Evolutionary conservation across 2,329 filamentous ascomycete genomes (phyloP).

Genomic region (Alternaria triticimaculans): DNA sequence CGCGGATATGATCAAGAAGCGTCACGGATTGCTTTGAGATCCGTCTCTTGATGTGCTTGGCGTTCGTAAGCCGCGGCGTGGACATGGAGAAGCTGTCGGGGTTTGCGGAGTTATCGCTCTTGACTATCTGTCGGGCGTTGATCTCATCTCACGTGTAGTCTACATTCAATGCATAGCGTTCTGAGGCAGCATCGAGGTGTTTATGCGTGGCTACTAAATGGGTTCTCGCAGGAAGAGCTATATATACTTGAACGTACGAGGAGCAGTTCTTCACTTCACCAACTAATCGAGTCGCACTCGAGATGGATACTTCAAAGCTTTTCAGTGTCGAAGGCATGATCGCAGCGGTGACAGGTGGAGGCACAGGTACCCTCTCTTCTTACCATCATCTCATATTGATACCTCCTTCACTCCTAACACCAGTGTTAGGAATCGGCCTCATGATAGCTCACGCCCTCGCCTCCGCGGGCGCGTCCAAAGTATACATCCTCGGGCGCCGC

Average conservation of each 20-base stretch:
- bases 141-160: background rate
- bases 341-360: background rate
- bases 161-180: background rate
- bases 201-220: background rate
- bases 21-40: background rate
- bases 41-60: background rate
- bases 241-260: background rate
- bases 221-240: background rate
- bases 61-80: background rate
- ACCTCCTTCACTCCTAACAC: background rate
- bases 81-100: constrained; percentile 13
- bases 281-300: background rate
- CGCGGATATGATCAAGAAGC: background rate
- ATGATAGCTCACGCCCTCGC: background rate
- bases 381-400: background rate
- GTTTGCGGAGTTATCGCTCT: constrained; percentile 35
- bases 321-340: background rate
- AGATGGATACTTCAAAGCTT: background rate
- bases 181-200: background rate
- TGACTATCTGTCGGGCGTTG: background rate
- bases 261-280: too few relatives aligned
- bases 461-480: background rate
- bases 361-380: background rate
- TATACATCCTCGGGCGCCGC: background rate
- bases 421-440: background rate